A percentile compares a stretch with the other conserved stretches of the same genome.
phyloP scores from a whole-genome alignment of 108 stramenopile genomes.

The Cyclotella baltica region DNA sequence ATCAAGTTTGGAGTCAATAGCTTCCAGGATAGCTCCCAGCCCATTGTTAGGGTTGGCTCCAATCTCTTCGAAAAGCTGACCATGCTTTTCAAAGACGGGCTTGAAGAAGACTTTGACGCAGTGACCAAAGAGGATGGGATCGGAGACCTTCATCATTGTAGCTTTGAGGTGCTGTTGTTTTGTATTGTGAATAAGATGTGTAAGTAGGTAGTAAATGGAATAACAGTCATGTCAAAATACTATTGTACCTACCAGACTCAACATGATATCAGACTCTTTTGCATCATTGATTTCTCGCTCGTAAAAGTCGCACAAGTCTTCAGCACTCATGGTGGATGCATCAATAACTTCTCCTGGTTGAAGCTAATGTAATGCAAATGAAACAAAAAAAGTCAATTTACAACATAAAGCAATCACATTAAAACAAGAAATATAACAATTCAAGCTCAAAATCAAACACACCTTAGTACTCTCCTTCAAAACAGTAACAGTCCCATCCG shows the following conservation, averaged over 20 bases:
- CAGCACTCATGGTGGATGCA: conserved; percentile 74
- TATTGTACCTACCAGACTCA: conserved; percentile 54
- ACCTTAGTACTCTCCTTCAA: conserved; percentile 73
- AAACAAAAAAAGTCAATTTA: not conserved
- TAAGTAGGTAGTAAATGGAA: not conserved
- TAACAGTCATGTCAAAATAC: not conserved
- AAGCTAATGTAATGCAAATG: conserved; percentile 30
- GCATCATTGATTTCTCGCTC: conserved; percentile 88
- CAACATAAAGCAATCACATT: not conserved
- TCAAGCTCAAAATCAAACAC: too few relatives aligned
- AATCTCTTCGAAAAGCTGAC: conserved; percentile 72
- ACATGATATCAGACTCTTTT: conserved; percentile 79
- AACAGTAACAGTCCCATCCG: conserved; percentile 65
- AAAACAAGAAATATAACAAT: not conserved
- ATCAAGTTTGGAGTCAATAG: conserved; percentile 66
- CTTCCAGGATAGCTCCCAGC: conserved; percentile 75
- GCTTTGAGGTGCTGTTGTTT: conserved; percentile 86
- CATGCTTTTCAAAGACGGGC: conserved; percentile 92
- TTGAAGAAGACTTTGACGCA: conserved; percentile 90
- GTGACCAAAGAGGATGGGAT: conserved; percentile 95
- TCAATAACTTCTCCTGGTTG: conserved; percentile 90
- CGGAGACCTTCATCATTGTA: conserved; percentile 96
- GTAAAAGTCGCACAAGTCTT: conserved; percentile 71
- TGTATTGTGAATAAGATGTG: not conserved
- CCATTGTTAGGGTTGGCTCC: conserved; percentile 94